These are phyloP conservation scores for Hyphopichia burtonii DNA, from an alignment of 1,139 yeast genomes.

Conservation along the genomic window DNA sequence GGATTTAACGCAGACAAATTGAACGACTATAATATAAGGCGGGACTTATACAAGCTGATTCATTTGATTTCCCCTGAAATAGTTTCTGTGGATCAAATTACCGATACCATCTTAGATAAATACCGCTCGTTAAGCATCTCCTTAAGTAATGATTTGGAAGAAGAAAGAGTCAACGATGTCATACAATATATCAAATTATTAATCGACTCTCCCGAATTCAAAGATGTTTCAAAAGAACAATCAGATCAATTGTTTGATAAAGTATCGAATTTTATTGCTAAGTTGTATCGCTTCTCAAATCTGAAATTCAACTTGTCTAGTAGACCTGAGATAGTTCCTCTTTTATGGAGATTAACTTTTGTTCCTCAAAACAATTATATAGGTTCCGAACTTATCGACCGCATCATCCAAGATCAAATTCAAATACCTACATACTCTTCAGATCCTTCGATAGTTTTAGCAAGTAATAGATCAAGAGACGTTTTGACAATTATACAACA, in stretches of 20 bases:
- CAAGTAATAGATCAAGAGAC: slow-evolving; percentile 31
- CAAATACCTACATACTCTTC: slow-evolving; percentile 8
- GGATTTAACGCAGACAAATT: neutral
- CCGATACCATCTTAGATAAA: slow-evolving; percentile 25
- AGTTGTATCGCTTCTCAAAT: slow-evolving; percentile 25
- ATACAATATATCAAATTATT: slow-evolving; percentile 30
- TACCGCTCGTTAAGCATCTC: slow-evolving; percentile 21
- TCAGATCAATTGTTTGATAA: slow-evolving; percentile 17
- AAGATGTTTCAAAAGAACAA: slow-evolving; percentile 3
- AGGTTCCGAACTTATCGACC: slow-evolving; percentile 26
- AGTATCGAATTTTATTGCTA: slow-evolving; percentile 27
- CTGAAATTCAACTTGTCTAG: slow-evolving; percentile 23
- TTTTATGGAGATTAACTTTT: slow-evolving; percentile 34
- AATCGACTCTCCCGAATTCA: slow-evolving; percentile 32
- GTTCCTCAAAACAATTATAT: slow-evolving; percentile 13
- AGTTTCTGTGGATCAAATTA: slow-evolving; percentile 25
- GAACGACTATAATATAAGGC: slow-evolving; percentile 32
- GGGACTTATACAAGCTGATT: slow-evolving; percentile 35
- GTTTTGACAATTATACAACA: slow-evolving; percentile 25
- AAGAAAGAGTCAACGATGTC: slow-evolving; percentile 27
- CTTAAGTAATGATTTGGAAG: slow-evolving; percentile 10
- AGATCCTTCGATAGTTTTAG: slow-evolving; percentile 15
- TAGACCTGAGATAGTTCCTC: slow-evolving; percentile 30
- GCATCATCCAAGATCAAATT: slow-evolving; percentile 19
- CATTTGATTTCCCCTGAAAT: slow-evolving; percentile 35